A percentile compares a stretch with the other conserved stretches of the same genome.
Evolutionary conservation across 768 basidiomycete genomes (phyloP).

Genomic region (Pseudohyphozyma bogoriensis): DNA sequence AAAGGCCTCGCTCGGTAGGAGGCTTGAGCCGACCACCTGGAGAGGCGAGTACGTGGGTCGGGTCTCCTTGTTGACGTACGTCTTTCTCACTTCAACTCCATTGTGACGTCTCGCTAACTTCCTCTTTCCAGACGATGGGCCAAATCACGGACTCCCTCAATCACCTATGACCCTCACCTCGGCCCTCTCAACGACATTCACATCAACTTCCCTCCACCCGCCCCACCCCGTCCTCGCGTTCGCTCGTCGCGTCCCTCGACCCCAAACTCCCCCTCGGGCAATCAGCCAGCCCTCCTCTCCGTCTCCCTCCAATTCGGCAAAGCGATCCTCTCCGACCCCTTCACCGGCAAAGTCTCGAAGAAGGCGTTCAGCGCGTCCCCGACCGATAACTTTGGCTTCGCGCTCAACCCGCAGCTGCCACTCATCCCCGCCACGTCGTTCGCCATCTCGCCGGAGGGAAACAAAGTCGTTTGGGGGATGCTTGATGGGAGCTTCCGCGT

Average conservation of each 20-base stretch:
- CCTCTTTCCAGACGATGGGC: slow-evolving; percentile 8
- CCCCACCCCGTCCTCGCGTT: not conserved
- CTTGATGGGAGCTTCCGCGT: slow-evolving; percentile 14
- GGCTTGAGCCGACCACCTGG: slow-evolving; percentile 15
- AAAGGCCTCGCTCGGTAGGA: not conserved
- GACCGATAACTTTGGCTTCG: slow-evolving; percentile 19
- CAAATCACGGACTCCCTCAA: slow-evolving; percentile 6
- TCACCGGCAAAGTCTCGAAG: slow-evolving; percentile 17
- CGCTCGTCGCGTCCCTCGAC: not conserved
- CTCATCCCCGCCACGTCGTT: not conserved
- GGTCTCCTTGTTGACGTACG: not conserved
- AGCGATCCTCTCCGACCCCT: slow-evolving; percentile 13
- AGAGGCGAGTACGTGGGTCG: slow-evolving; percentile 16
- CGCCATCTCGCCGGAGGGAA: slow-evolving; percentile 6
- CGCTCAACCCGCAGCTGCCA: slow-evolving; percentile 5
- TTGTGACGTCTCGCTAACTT: not conserved
- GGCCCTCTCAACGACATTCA: slow-evolving; percentile 10
- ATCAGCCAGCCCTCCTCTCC: slow-evolving; percentile 5
- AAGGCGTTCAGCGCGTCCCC: slow-evolving; percentile 11
- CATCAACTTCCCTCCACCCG: slow-evolving; percentile 2
- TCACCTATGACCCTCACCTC: slow-evolving; percentile 14
- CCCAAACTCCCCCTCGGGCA: not conserved
- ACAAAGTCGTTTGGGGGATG: slow-evolving; percentile 21
- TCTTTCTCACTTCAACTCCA: not conserved
- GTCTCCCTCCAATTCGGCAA: slow-evolving; percentile 14